Conservation (phyloP, 108 stramenopile genomes). For the Nannochloropsis oceanica region DNA sequence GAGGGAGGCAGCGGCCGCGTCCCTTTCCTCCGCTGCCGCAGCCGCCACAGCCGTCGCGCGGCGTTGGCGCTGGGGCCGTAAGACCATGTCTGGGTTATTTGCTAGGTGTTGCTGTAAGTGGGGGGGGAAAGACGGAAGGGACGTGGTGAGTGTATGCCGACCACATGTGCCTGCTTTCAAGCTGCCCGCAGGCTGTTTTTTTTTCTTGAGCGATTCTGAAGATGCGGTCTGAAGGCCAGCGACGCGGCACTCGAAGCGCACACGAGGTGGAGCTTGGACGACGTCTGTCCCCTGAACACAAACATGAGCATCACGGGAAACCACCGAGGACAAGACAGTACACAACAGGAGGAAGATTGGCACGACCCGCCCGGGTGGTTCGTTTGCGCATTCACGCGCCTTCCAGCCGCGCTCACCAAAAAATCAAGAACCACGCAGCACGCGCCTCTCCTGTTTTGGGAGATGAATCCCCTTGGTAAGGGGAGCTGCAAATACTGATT, state of each 20-base stretch:
- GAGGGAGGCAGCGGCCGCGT: not conserved
- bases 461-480: too few species aligned
- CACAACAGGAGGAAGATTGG: not conserved
- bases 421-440: too few species aligned
- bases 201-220: not conserved
- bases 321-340: too few species aligned
- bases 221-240: too few species aligned
- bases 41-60: not conserved
- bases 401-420: not conserved
- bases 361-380: not conserved
- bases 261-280: too few species aligned
- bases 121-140: not conserved
- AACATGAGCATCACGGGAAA: too few species aligned
- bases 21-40: not conserved
- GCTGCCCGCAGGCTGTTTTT: not conserved
- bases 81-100: not conserved
- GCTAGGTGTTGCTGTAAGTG: not conserved
- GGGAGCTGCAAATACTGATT: too few species aligned
- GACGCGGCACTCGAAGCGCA: too few species aligned
- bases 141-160: not conserved
- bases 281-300: too few species aligned
- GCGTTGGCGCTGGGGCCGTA: not conserved
- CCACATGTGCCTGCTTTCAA: not conserved
- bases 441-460: too few species aligned
- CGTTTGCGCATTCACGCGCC: not conserved